Conservation (phyloP, 2,329 filamentous ascomycete genomes). For the Nemania diffusa region DNA sequence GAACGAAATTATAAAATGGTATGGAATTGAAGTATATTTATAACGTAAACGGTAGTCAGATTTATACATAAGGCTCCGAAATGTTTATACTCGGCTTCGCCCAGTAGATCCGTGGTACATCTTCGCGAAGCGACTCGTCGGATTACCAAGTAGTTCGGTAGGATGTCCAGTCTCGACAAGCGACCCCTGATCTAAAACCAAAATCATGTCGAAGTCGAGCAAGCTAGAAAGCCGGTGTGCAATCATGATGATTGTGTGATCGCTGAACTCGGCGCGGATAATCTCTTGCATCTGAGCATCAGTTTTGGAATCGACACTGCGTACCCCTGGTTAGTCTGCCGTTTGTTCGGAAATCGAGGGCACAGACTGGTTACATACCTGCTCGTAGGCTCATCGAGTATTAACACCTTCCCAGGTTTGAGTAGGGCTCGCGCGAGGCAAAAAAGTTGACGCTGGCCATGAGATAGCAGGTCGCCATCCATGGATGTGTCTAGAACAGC, state of each 20-base stretch:
- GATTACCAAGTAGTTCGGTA: conserved; percentile 19
- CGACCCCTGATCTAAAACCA: conserved; percentile 58
- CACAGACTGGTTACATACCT: conserved; percentile 7
- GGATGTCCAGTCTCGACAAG: conserved; percentile 52
- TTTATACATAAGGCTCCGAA: neutral
- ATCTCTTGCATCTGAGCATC: conserved; percentile 49
- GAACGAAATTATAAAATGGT: neutral
- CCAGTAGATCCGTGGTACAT: conserved; percentile 21
- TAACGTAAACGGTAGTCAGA: neutral
- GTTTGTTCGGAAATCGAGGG: neutral
- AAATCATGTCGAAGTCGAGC: conserved; percentile 59
- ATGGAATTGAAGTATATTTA: too few relatives aligned
- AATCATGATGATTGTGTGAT: conserved; percentile 64
- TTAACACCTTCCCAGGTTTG: conserved; percentile 35
- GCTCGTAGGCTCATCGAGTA: conserved; percentile 43
- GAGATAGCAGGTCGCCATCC: conserved; percentile 27
- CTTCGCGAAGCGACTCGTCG: conserved; percentile 20
- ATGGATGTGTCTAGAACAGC: conserved; percentile 26
- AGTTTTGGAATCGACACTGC: conserved; percentile 50
- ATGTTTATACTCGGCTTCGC: neutral
- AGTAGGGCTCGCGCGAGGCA: conserved; percentile 39
- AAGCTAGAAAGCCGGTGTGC: conserved; percentile 58
- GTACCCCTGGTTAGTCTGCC: neutral
- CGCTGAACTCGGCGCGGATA: conserved; percentile 47
- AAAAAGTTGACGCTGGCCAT: conserved; percentile 40